Conservation (phyloP, 768 basidiomycete species). For the Multifurca ochricompacta region DNA sequence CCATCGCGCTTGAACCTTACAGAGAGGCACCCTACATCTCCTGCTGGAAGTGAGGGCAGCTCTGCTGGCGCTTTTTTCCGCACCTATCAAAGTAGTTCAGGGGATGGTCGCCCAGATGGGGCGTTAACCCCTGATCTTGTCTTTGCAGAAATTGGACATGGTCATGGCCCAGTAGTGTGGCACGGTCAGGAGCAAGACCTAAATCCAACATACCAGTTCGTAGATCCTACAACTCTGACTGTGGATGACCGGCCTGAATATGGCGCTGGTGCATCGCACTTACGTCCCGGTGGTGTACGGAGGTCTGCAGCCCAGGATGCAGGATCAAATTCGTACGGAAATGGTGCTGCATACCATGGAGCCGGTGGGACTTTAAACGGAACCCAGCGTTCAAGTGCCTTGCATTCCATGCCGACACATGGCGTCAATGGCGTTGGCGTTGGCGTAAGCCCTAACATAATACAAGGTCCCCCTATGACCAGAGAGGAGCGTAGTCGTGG, state of each 20-base stretch:
- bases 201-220: neutral
- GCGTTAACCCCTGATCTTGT: conserved; percentile 65
- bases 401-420: neutral
- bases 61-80: conserved; percentile 53
- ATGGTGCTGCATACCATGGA: neutral
- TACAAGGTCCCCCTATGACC: conserved; percentile 4
- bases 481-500: conserved; percentile 18
- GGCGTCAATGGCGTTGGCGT: conserved; percentile 2
- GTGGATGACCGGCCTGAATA: conserved; percentile 9
- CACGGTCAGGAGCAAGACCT: conserved; percentile 12
- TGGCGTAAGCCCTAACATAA: neutral
- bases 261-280: neutral
- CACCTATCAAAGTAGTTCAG: conserved; percentile 34
- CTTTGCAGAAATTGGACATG: conserved; percentile 72
- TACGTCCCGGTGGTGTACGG: neutral
- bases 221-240: neutral
- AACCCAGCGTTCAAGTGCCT: neutral
- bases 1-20: conserved; percentile 39
- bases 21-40: conserved; percentile 39
- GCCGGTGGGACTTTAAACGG: conserved; percentile 4
- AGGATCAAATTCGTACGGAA: neutral
- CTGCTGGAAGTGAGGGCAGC: conserved; percentile 52
- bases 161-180: conserved; percentile 37
- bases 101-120: conserved; percentile 35
- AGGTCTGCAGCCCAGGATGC: neutral